Evolutionary conservation across 257 asterid genomes (phyloP).

Genomic region (Nicotiana obtusifolia): DNA sequence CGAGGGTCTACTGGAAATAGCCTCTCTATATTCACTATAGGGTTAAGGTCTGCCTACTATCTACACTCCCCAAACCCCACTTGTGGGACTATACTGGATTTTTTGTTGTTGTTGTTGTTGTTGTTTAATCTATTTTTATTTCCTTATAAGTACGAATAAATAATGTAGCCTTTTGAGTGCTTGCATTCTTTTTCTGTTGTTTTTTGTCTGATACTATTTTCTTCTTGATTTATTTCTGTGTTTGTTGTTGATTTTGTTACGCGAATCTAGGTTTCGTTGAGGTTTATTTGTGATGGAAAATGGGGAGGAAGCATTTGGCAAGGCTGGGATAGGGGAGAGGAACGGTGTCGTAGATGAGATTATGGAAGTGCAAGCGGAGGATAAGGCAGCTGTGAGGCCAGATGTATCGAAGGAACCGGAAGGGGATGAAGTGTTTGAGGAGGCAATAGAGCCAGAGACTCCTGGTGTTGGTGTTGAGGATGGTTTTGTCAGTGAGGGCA

Average conservation of each 20-base stretch:
- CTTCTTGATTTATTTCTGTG: neutral
- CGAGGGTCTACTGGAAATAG: neutral
- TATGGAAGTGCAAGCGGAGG: slow-evolving; percentile 21
- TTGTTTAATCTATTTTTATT: no score
- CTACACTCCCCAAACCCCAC: neutral
- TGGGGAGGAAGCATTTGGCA: slow-evolving; percentile 38
- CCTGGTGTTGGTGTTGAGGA: slow-evolving; percentile 21
- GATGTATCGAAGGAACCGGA: slow-evolving; percentile 34
- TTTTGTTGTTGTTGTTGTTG: neutral
- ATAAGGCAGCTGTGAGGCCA: slow-evolving; percentile 21
- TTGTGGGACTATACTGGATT: neutral
- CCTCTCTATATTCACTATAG: neutral
- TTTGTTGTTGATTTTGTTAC: neutral
- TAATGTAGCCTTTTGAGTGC: no score
- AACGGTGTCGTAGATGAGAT: slow-evolving; percentile 26
- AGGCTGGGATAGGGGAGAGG: slow-evolving; percentile 33
- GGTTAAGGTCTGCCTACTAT: neutral
- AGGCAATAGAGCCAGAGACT: slow-evolving; percentile 37
- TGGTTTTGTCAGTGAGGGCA: slow-evolving; percentile 9
- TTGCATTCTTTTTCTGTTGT: neutral
- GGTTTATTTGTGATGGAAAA: slow-evolving; percentile 56
- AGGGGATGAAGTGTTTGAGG: slow-evolving; percentile 45
- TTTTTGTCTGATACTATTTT: neutral
- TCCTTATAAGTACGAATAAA: no score
- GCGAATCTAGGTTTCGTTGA: slow-evolving; percentile 35